Base-by-base conservation (phyloP, 352 stramenopile species). In the Phytopythium montanum region DNA sequence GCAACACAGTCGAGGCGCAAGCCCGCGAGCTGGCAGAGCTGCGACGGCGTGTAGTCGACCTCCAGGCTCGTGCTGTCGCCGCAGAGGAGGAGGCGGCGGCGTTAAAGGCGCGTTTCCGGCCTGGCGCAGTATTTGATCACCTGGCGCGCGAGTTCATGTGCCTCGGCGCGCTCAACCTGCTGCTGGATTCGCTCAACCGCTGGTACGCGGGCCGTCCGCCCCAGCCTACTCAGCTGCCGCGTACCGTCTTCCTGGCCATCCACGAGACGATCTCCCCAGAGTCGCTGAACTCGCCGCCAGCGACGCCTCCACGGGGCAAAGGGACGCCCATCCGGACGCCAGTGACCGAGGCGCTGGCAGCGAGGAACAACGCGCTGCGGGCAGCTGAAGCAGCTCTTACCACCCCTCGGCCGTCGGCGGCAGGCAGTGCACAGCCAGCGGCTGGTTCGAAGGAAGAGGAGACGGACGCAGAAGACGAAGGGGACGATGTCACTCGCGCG, bases 81-180 rank as follows among this genome's bases (percentile, higher is more conserved):
- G 31, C 36, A 19, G 33, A 33, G 51, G n/a, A 34, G n/a, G n/a
- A 56, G 33, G 33, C 4, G 33, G 51, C 58, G 25, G 59, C 69
- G 25, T 54, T 38, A 13, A 34, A 18, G 23, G 50, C 19, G 7
- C 42, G 56, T n/a, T 66, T 69, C 49, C 57, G 62, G 23, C 60
- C 58, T 2, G 60, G 68, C 44, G 51, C 50, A 44, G 56, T 80
- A 23, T 48, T 80, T 9, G 42, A 62, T 14, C 71, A 73, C 51
- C 48, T 80, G 14, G 61, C 69, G 65, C 60, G 55, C 41, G 61
- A 67, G 57, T 76, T 68, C 39, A 66, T 61, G 49, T 80, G 72
- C 29, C 60, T 70, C 33, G 72, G 72, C 41, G 63, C 64, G 38
- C 50, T 80, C 28, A 5, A 57, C 42, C 49, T 77, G 39, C 55